These are phyloP conservation scores for Citrus australasica DNA, from an alignment of 345 rosid genomes.

Conservation along the genomic window DNA sequence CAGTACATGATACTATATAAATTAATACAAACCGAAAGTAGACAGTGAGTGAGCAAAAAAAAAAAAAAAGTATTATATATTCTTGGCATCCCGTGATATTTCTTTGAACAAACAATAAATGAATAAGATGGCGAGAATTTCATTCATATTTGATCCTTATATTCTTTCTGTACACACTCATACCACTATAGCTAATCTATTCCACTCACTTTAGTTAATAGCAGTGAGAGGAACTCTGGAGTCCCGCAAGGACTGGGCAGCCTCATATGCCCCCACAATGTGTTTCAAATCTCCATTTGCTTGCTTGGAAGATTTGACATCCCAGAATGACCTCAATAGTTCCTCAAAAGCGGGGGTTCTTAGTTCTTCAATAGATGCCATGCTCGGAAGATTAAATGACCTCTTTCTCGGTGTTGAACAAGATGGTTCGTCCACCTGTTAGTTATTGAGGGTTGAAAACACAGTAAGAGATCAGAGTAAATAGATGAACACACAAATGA, in stretches of 20 bases:
- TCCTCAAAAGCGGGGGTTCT: conserved; percentile 88
- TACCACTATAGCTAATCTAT: conserved; percentile 2
- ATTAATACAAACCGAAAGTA: background rate
- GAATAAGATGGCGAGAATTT: conserved; percentile 17
- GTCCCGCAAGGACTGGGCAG: conserved; percentile 68
- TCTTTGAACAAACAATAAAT: conserved; percentile 26
- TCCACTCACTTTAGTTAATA: conserved; percentile 50
- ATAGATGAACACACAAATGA: background rate
- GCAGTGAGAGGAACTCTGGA: conserved; percentile 87
- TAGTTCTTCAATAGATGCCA: conserved; percentile 78
- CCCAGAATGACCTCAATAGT: conserved; percentile 67
- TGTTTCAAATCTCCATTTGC: conserved; percentile 77
- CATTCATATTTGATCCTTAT: background rate
- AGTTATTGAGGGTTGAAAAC: background rate
- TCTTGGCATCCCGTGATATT: conserved; percentile 1
- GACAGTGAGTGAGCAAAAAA: background rate
- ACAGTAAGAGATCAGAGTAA: background rate
- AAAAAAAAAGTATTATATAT: background rate
- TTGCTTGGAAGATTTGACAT: conserved; percentile 53
- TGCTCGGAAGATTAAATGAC: conserved; percentile 65
- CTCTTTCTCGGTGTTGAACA: conserved; percentile 92
- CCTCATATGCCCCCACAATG: conserved; percentile 43
- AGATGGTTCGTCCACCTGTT: conserved; percentile 86
- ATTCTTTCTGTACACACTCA: conserved; percentile 44
- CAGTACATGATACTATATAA: background rate